Percentiles rank a stretch among this genome's conserved stretches.
These are phyloP conservation scores for Camellia granthamiana DNA, from an alignment of 148 eudicot genomes.

Conservation along the genomic window DNA sequence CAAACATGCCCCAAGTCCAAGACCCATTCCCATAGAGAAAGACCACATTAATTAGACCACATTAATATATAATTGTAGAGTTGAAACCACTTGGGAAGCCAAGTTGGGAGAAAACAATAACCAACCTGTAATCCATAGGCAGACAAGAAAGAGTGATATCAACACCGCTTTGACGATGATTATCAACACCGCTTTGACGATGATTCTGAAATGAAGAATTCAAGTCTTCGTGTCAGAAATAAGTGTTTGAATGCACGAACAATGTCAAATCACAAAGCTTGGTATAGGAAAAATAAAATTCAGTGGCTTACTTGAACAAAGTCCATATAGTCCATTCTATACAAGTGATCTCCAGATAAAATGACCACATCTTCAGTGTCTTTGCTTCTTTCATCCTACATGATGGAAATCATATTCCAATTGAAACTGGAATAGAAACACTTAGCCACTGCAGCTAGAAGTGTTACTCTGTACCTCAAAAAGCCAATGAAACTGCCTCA, in stretches of 20 bases:
- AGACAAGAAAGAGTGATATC: slow-evolving; percentile 71
- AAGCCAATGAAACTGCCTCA: too few species aligned
- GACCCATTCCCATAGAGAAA: too few species aligned
- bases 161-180: too few species aligned
- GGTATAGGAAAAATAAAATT: neutral
- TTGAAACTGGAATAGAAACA: too few species aligned
- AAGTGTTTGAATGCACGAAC: neutral
- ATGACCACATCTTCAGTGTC: slow-evolving; percentile 90
- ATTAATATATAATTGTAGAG: neutral
- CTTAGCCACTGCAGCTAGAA: too few species aligned
- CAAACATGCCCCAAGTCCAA: too few species aligned
- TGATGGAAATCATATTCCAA: neutral
- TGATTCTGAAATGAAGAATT: slow-evolving; percentile 47
- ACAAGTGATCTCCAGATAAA: slow-evolving; percentile 94
- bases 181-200: slow-evolving; percentile 95
- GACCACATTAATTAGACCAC: too few species aligned
- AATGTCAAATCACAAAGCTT: neutral
- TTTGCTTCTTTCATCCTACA: slow-evolving; percentile 91
- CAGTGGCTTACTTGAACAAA: slow-evolving; percentile 62
- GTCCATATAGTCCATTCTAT: slow-evolving; percentile 29
- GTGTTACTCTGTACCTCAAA: too few species aligned
- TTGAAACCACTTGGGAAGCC: neutral
- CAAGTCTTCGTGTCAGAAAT: neutral
- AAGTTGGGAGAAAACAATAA: neutral
- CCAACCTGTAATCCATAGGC: slow-evolving; percentile 89